Base-by-base conservation (phyloP, 768 basidiomycete species). In the Russula emetica region DNA sequence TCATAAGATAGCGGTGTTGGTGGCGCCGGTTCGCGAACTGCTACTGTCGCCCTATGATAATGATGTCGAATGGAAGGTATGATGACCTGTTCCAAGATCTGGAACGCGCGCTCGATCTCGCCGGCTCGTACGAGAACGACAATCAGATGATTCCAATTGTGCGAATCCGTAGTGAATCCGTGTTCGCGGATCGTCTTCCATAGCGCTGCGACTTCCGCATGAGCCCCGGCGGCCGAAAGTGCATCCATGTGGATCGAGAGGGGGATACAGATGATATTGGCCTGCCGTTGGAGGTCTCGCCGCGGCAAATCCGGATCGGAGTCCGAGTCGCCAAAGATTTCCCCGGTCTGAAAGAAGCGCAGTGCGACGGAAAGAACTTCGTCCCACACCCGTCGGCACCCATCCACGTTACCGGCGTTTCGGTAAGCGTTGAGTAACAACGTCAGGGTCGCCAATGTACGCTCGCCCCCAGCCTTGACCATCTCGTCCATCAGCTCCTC, bases 141-240 rank as follows among this genome's bases (percentile, higher is more conserved):
- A 28, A 80, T 81, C 30, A 97, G 80, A 69, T 91, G 85, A 70
- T 96, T 97, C 90, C 93, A 98, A 73, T 97, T 98, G 69, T 89
- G 85, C 14, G 89, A 82, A 72, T 95, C 92, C 72, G 94, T 92
- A 14, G 79, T 79, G 69, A 95, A 88, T 2, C 91, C 90, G 11
- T 78, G 74, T 13, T 73, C 67, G 64, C 82, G 81, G 55, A 91
- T 80, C 34, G 76, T 72, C n/a, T 77, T 76, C 94, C 96, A 98
- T 0, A 81, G 77, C 3, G 72, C 70, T 18, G 85, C 81, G 51
- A 95, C 80, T 63, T 85, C 82, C 9, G 71, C 66, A 68, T 94
- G 87, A 42, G 77, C 71, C 2, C 87, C 88, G 0, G 80, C 81
- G 3, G 77, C 74, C 2, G 92, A 90, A 56, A 95, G 76, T 6